Evolutionary conservation across 352 stramenopile species (phyloP), one percentile per base, ranked within the genome.

Genomic region (Globisporangium lucens): DNA sequence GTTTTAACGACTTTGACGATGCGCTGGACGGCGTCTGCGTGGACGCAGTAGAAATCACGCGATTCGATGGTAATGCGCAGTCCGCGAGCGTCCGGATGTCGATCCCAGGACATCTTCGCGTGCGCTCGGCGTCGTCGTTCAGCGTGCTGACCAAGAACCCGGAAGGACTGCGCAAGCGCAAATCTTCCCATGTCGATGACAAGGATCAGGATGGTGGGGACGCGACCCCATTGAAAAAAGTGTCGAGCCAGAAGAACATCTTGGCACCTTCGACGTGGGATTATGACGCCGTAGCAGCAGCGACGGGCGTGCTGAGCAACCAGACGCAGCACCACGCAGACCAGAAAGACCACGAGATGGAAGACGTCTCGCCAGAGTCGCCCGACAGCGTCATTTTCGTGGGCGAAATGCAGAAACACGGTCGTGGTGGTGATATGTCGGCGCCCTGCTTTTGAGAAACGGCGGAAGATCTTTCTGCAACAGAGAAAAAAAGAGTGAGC

Each of bases 161-260:
- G 1, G 84, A 92, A 66, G 85, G 87, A 5, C 67, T 93, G 52
- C 76, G 83, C 13, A 94, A 94, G 71, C 82, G 87, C 56, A 94
- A 94, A 71, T 92, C 82, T 35, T 69, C 81, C 24, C 77, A 90
- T 63, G 78, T 91, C 41, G 77, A 84, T n/a, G 73, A 74, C 52
- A 59, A 65, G 22, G 56, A 74, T 8, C 72, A 76, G 1, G 47
- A 59, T 2, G 33, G 55, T 17, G 55, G 66, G 0, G 66, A 66
- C 17, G 61, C 66, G 9, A 51, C 71, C 56, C 66, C 78, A 46
- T 66, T 93, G n/a, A 90, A 91, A 66, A 89, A 89, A 68, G 80
- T 77, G 33, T 90, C 78, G 35, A 93, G 84, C 68, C 77, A 90
- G 49, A 75, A 89, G 27, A 90, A 88, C 63, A 74, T 90, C 6